Evolutionary conservation across 2,329 filamentous ascomycete species (phyloP).

Genomic region (Pseudocercospora fijiensis): DNA sequence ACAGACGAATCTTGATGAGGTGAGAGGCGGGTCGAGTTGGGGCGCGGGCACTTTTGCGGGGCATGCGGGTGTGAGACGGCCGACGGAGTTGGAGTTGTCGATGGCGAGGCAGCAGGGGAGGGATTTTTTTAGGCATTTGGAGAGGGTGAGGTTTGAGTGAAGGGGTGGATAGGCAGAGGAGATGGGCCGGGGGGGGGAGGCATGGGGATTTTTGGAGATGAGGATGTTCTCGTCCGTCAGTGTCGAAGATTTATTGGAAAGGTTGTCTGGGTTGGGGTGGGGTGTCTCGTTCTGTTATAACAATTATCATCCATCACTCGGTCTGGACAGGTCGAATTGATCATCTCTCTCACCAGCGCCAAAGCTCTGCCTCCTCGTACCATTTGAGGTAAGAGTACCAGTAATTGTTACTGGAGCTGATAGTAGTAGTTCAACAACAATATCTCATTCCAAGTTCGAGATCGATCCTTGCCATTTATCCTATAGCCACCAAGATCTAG

Average conservation of each 20-base stretch:
- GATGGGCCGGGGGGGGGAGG: too few species aligned
- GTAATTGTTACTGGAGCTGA: not conserved
- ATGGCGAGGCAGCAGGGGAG: conserved; percentile 78
- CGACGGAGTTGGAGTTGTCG: conserved; percentile 68
- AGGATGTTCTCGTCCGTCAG: too few species aligned
- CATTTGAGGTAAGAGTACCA: not conserved
- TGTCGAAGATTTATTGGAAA: too few species aligned
- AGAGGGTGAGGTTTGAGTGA: not conserved
- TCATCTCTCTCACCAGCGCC: not conserved
- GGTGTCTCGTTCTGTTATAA: too few species aligned
- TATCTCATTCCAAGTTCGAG: not conserved
- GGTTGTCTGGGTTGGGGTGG: not conserved
- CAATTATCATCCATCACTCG: not conserved
- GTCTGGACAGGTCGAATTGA: too few species aligned
- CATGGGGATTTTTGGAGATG: not conserved
- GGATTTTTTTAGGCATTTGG: conserved; percentile 60
- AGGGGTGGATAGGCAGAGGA: too few species aligned
- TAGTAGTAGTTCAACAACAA: not conserved
- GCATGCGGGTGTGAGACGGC: conserved; percentile 76
- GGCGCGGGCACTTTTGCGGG: conserved; percentile 80
- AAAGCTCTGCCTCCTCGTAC: not conserved
- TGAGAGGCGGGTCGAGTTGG: conserved; percentile 83
- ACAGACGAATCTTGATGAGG: conserved; percentile 68
- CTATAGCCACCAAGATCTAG: not conserved
- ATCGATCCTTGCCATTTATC: not conserved